These are phyloP conservation scores for Epichloe uncinata DNA, from an alignment of 2,329 filamentous ascomycete genomes.

Conservation along the genomic window DNA sequence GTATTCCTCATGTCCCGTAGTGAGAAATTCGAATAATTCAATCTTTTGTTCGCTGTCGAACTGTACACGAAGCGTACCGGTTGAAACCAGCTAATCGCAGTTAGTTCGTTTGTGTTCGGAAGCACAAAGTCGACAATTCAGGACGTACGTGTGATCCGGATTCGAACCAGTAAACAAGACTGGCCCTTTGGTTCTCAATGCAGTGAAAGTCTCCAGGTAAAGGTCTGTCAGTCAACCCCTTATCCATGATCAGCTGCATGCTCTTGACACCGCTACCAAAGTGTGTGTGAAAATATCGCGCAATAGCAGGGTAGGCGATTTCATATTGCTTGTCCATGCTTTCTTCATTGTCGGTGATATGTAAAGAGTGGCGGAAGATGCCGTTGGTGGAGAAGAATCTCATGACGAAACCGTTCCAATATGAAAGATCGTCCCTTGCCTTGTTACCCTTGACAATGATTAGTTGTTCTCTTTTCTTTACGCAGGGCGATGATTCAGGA, in stretches of 20 bases:
- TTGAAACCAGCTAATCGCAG: slow-evolving; percentile 52
- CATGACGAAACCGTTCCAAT: slow-evolving; percentile 70
- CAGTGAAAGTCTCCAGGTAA: slow-evolving; percentile 53
- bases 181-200: slow-evolving; percentile 64
- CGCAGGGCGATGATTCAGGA: too few relatives aligned
- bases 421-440: slow-evolving; percentile 52
- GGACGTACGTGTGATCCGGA: slow-evolving; percentile 64
- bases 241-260: slow-evolving; percentile 76
- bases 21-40: slow-evolving; percentile 72
- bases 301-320: slow-evolving; percentile 66
- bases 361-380: slow-evolving; percentile 61
- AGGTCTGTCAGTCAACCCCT: slow-evolving; percentile 39
- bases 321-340: slow-evolving; percentile 68
- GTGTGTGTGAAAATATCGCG: slow-evolving; percentile 81
- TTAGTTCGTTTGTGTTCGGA: background rate
- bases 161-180: slow-evolving; percentile 79
- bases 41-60: slow-evolving; percentile 73
- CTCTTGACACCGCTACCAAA: slow-evolving; percentile 77
- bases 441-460: slow-evolving; percentile 33
- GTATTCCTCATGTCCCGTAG: slow-evolving; percentile 67
- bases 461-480: background rate
- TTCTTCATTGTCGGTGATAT: slow-evolving; percentile 41
- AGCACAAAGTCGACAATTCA: background rate
- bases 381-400: slow-evolving; percentile 70
- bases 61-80: slow-evolving; percentile 63